Evolutionary conservation across 78 protist species (phyloP).

Genomic region (Paulinella micropora): DNA sequence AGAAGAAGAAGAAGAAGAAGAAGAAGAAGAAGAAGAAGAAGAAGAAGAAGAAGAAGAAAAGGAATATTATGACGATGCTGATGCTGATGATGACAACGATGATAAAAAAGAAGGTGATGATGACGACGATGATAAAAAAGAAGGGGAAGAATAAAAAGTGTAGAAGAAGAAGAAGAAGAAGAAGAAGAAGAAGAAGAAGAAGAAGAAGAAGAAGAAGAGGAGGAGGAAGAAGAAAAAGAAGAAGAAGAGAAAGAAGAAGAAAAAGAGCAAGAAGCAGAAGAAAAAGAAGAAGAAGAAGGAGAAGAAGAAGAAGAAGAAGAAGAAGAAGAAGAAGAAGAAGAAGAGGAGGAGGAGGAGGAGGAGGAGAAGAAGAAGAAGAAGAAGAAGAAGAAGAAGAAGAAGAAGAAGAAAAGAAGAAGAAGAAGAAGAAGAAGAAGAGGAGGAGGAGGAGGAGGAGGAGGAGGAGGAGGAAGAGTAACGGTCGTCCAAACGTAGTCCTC

Average conservation of each 20-base stretch:
- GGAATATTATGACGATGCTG: neutral
- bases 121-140: neutral
- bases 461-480: no score
- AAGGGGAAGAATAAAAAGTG: neutral
- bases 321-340: neutral
- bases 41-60: neutral
- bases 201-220: neutral
- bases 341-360: neutral
- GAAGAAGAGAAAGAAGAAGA: neutral
- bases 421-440: neutral
- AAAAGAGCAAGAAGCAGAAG: neutral
- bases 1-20: neutral
- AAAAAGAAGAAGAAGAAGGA: neutral
- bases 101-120: neutral
- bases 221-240: neutral
- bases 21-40: neutral
- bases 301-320: neutral
- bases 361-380: neutral
- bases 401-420: neutral
- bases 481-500: no score
- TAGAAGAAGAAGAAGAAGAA: neutral
- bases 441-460: neutral
- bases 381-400: neutral
- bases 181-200: neutral
- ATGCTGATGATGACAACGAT: neutral